Conservation (phyloP, 768 basidiomycete genomes). For the Suillus brevipes region DNA sequence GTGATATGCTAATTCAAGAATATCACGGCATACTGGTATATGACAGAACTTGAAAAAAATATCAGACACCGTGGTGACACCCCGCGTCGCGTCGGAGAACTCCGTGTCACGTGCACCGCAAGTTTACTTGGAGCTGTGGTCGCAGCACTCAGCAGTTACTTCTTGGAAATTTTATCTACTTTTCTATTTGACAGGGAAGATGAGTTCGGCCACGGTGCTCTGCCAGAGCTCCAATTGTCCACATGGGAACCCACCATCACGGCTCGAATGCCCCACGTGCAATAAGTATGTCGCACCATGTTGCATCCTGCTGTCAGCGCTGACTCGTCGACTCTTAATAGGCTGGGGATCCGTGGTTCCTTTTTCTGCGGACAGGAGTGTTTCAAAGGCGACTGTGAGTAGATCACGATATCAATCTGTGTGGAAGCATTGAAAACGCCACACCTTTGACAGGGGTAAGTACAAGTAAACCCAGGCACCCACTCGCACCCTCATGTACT, state of each 20-base stretch:
- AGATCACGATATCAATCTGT: not conserved
- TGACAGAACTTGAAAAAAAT: not conserved
- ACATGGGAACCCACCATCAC: conserved; percentile 82
- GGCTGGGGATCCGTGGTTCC: conserved; percentile 79
- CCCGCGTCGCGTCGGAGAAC: not conserved
- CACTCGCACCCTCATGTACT: conserved; percentile 1
- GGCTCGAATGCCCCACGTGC: conserved; percentile 92
- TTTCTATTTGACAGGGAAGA: conserved; percentile 17
- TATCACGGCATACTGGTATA: conserved; percentile 4
- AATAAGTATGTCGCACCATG: conserved; percentile 62
- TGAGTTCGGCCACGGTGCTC: conserved; percentile 37
- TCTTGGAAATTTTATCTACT: not conserved
- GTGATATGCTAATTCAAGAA: not conserved
- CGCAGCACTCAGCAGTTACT: not conserved
- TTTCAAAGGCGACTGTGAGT: conserved; percentile 92
- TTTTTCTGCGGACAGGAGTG: conserved; percentile 96
- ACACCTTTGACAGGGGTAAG: conserved; percentile 26
- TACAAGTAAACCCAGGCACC: not conserved
- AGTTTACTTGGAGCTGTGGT: not conserved
- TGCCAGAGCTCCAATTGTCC: conserved; percentile 75
- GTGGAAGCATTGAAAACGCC: conserved; percentile 1
- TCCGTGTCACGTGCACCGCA: conserved; percentile 20
- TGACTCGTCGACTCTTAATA: conserved; percentile 34
- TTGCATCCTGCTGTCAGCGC: conserved; percentile 4
- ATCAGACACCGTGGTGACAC: not conserved